Percentiles rank a stretch among this genome's conserved stretches.
Evolutionary conservation across 2,329 filamentous ascomycete species (phyloP).

Genomic region (Ceratocystis colombiana): DNA sequence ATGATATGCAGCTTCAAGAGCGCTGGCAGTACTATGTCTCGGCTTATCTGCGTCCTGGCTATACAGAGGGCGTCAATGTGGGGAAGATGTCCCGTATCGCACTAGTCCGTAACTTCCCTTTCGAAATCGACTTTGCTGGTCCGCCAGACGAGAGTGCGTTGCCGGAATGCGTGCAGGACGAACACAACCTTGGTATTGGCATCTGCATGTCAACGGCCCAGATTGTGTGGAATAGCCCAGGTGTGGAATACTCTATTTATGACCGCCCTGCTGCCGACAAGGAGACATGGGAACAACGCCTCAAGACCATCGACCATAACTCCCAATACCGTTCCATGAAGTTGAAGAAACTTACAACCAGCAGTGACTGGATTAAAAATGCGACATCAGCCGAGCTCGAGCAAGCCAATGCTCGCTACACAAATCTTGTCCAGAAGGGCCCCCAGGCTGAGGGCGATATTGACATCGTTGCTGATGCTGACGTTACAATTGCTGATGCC

Average conservation of each 20-base stretch:
- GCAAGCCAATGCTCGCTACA: conserved; percentile 58
- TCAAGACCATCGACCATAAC: conserved; percentile 44
- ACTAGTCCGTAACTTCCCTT: conserved; percentile 59
- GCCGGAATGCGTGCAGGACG: conserved; percentile 43
- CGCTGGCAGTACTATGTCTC: conserved; percentile 95
- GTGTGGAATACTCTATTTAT: conserved; percentile 61
- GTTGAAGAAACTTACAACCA: conserved; percentile 68
- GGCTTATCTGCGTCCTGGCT: conserved; percentile 77
- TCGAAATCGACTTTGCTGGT: conserved; percentile 41
- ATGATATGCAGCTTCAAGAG: conserved; percentile 73
- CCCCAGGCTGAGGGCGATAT: background rate
- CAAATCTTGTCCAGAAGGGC: conserved; percentile 45
- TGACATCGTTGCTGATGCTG: conserved; percentile 27
- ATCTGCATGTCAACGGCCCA: conserved; percentile 71
- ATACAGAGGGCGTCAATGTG: conserved; percentile 67
- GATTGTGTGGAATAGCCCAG: conserved; percentile 63
- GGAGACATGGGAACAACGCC: conserved; percentile 48
- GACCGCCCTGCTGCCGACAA: conserved; percentile 57
- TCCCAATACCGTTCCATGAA: conserved; percentile 57
- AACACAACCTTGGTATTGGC: conserved; percentile 56
- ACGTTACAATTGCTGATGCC: conserved; percentile 31
- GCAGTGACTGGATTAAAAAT: conserved; percentile 70
- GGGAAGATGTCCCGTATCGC: conserved; percentile 57
- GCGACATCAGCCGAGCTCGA: conserved; percentile 67
- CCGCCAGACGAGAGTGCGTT: conserved; percentile 48